Base-by-base conservation (phyloP, 2,329 filamentous ascomycete species). In the Hymenoscyphus fructigenus region DNA sequence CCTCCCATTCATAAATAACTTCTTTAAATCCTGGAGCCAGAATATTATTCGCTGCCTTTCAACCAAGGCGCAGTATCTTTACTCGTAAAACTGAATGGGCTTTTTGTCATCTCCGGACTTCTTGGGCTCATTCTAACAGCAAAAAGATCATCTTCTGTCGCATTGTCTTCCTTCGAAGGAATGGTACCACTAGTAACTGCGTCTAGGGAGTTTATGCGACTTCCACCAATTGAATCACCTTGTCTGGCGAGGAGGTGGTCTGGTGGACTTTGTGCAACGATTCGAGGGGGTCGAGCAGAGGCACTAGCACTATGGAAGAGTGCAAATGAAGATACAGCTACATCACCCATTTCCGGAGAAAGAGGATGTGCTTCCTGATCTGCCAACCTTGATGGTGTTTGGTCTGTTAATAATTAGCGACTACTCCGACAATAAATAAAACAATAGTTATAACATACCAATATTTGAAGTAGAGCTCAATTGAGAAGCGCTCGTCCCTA, bases 41-140 rank as follows among this genome's bases (percentile, higher is more conserved):
- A 50, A 26, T 9, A 14, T 71, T 55, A 73, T 60, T 69, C 63
- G 56, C 66, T 62, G 47, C 59, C 63, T 62, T 71, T 72, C 62
- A 71, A 38, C 68, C 74, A 75, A 3, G 72, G 72, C 28, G 68
- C 69, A 29, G 71, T 71, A 59, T 75, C 73, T 62, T 70, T 71
- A 3, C 67, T 68, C 29, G 74, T 65, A 57, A 85, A 78, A 71
- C 84, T 87, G 74, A 97, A 97, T 0, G 92, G 93, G 74, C 91
- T 93, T 71, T 88, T 91, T 61, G 88, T 87, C 82, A 95, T 92
- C 70, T 96, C 92, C 0, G 93, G 93, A 72, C 91, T 93, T 60
- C 93, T 83, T 0, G 93, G 93, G 73, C 91, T 94, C 79, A 97
- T 87, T 1, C 92, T 92, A 61, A 96, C 84, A 0, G 92, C 93